phyloP scores from a whole-genome alignment of 2,329 filamentous ascomycete genomes.

The Dichotomopilus funicola region DNA sequence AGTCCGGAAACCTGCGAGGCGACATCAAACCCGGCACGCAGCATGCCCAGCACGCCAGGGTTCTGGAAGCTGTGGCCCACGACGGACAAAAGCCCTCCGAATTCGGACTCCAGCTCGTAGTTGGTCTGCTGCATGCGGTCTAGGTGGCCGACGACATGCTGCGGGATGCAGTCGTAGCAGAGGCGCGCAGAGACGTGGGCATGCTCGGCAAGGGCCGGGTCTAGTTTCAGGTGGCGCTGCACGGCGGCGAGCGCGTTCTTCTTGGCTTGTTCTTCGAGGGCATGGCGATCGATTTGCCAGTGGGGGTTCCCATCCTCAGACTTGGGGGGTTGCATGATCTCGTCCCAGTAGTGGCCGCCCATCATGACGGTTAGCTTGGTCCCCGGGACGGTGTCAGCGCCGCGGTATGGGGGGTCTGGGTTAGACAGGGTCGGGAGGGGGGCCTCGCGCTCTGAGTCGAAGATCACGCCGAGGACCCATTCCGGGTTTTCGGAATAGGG shows the following conservation, averaged over 20 bases:
- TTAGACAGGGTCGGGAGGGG: slow-evolving; percentile 19
- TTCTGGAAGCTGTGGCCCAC: slow-evolving; percentile 48
- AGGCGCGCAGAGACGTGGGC: slow-evolving; percentile 54
- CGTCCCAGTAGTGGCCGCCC: slow-evolving; percentile 87
- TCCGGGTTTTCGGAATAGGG: slow-evolving; percentile 28
- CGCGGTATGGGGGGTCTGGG: slow-evolving; percentile 21
- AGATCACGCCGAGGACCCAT: slow-evolving; percentile 72
- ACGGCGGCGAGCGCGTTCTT: slow-evolving; percentile 65
- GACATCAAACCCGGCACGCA: slow-evolving; percentile 45
- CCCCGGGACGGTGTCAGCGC: slow-evolving; percentile 50
- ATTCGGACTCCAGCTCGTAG: slow-evolving; percentile 47
- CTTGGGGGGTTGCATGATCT: slow-evolving; percentile 12
- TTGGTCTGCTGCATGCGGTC: slow-evolving; percentile 53
- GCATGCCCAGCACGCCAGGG: slow-evolving; percentile 45
- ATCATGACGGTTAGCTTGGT: slow-evolving; percentile 93
- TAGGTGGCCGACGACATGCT: slow-evolving; percentile 77
- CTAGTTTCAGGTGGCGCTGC: slow-evolving; percentile 67
- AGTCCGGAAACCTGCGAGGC: slow-evolving; percentile 32
- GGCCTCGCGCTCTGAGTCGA: slow-evolving; percentile 62
- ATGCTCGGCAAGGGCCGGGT: slow-evolving; percentile 48
- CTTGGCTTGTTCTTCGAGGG: slow-evolving; percentile 59
- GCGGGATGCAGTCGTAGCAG: slow-evolving; percentile 72
- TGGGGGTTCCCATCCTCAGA: neutral
- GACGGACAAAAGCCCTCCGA: slow-evolving; percentile 58
- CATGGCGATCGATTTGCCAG: slow-evolving; percentile 39